Base-by-base conservation (phyloP, 1,139 yeast species). In the Blastobotrys arbuscula region DNA sequence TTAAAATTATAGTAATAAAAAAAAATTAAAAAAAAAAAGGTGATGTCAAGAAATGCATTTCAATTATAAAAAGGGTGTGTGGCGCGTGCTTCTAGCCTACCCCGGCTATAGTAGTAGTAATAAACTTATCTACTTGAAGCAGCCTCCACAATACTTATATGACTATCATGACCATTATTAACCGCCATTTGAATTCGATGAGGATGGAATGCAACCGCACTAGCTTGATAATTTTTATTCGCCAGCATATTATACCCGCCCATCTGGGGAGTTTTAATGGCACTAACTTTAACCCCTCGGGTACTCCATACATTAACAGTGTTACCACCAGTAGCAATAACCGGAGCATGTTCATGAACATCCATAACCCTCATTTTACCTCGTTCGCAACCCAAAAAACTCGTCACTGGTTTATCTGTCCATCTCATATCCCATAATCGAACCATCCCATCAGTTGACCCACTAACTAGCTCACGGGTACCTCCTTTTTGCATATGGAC, bases 401-500 rank as follows among this genome's bases (percentile, higher is more conserved):
- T 70, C 20, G 77, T 69, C 2, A 92, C 86, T 0, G 97, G 92
- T 12, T 81, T 81, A n/a, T n/a, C 19, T 50, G 79, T 76, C 39
- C 71, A 63, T 51, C 98, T 73, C 34, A 92, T 82, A 67, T 92
- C 98, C 98, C 98, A 94, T 26, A 92, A 64, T 54, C 83, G 84
- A 2, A 92, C 84, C 45, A 75, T 74, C 1, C 98, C 97, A 62
- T 87, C 94, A 0, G 85, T 72, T 2, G 92, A 78, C 0, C 72
- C 97, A 59, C 92, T 82, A 2, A 84, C 85, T 44, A 94, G 74
- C 65, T 94, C 99, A 50, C 99, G 75, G 56, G 80, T 81, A 0
- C 98, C 98, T 33, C 98, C 98, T 61, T 98, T 75, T 71, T 92
- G 99, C 95, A 92, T 85, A 58, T 88, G 95, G 2, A 90, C 81